phyloP scores from a whole-genome alignment of 2,329 filamentous ascomycete species.

The Penicillium verrucosum region DNA sequence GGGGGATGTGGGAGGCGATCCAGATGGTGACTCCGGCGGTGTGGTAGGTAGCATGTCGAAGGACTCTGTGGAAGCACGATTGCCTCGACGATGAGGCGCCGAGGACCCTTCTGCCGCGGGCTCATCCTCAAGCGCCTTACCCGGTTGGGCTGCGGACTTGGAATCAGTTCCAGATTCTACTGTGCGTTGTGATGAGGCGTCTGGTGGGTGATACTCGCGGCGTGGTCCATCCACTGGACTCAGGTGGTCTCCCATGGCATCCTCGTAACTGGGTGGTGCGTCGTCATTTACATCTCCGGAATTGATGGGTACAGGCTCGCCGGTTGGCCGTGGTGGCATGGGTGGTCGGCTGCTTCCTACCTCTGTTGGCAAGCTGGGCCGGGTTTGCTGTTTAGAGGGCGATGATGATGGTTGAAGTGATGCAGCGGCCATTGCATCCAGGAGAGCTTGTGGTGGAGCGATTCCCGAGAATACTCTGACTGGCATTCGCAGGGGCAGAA shows the following conservation, averaged over 20 bases:
- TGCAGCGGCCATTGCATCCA: constrained; percentile 59
- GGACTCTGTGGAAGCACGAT: constrained; percentile 37
- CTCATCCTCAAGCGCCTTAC: constrained; percentile 29
- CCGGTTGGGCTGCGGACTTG: constrained; percentile 33
- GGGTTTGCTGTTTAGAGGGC: constrained; percentile 12
- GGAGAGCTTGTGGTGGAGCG: constrained; percentile 70
- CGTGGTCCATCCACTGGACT: constrained; percentile 70
- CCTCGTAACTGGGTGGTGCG: constrained; percentile 92
- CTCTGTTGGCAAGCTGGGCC: constrained; percentile 24
- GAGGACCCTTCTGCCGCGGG: constrained; percentile 23
- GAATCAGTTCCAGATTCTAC: constrained; percentile 39
- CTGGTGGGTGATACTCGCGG: constrained; percentile 48
- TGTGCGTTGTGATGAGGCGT: constrained; percentile 29
- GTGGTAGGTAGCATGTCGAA: constrained; percentile 41
- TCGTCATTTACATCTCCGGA: constrained; percentile 53
- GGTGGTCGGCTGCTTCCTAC: constrained; percentile 32
- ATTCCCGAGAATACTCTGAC: constrained; percentile 87
- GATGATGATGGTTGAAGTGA: constrained; percentile 24
- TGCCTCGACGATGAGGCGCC: constrained; percentile 17
- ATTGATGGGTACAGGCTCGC: constrained; percentile 23
- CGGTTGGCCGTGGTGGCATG: constrained; percentile 41
- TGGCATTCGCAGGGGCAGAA: constrained; percentile 74
- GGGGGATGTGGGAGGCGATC: constrained; percentile 32
- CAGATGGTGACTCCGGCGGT: constrained; percentile 34
- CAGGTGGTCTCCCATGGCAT: constrained; percentile 77